Conservation (phyloP, 257 asterid species). For the Plantago major region DNA sequence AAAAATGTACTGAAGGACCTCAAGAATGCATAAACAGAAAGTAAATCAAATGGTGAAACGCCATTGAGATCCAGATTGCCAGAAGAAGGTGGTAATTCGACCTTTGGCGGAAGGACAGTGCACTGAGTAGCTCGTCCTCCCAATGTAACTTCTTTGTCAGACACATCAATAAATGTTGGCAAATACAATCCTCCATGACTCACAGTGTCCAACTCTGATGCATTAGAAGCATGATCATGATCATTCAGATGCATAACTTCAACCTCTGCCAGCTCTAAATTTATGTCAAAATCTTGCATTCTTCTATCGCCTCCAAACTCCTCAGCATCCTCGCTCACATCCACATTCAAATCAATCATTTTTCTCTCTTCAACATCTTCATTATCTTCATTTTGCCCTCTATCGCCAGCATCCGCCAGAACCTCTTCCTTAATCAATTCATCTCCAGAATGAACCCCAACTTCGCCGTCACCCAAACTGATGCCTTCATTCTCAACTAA, state of each 20-base stretch:
- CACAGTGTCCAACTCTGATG: slow-evolving; percentile 29
- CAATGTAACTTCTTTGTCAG: slow-evolving; percentile 40
- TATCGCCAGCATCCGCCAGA: slow-evolving; percentile 13
- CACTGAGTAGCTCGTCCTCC: slow-evolving; percentile 15
- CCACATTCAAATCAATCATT: slow-evolving; percentile 44
- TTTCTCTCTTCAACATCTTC: slow-evolving; percentile 24
- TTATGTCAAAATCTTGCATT: no score
- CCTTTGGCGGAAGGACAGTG: no score
- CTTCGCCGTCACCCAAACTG: slow-evolving; percentile 25
- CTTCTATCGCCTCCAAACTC: slow-evolving; percentile 32
- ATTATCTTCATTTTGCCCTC: not conserved
- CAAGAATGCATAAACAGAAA: slow-evolving; percentile 82
- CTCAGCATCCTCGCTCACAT: slow-evolving; percentile 85
- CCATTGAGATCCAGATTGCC: no score
- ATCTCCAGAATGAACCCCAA: slow-evolving; percentile 8
- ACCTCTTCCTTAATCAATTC: slow-evolving; percentile 18
- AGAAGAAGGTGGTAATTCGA: no score
- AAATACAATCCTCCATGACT: slow-evolving; percentile 40
- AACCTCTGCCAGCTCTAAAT: no score
- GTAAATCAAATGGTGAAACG: slow-evolving; percentile 57
- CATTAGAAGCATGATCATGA: slow-evolving; percentile 27
- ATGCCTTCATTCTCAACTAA: slow-evolving; percentile 49
- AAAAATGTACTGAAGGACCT: slow-evolving; percentile 85
- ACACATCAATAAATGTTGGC: slow-evolving; percentile 54
- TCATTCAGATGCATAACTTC: no score